Percentiles rank a stretch among this genome's conserved stretches.
Evolutionary conservation across 257 asterid genomes (phyloP).

Genomic region (Capsicum baccatum): DNA sequence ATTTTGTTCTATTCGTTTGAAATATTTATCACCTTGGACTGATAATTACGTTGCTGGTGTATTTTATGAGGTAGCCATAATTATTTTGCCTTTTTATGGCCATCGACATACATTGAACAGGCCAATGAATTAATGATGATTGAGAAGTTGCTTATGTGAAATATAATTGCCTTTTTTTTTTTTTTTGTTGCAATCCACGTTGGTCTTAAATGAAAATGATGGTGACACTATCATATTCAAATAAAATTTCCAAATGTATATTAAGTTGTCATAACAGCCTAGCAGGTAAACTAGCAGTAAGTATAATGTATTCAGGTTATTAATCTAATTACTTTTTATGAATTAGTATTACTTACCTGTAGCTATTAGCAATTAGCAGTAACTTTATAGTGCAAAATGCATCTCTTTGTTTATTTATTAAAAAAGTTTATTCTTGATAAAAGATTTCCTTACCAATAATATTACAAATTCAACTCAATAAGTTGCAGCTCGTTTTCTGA

Average conservation of each 20-base stretch:
- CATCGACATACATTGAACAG: neutral
- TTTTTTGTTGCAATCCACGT: neutral
- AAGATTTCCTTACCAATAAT: too few species aligned
- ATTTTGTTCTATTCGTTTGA: neutral
- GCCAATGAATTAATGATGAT: slow-evolving; percentile 9
- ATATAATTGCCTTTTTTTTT: neutral
- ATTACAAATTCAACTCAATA: neutral
- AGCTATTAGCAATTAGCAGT: too few species aligned
- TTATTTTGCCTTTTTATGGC: neutral
- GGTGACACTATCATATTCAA: neutral
- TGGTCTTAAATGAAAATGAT: neutral
- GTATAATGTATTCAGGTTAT: too few species aligned
- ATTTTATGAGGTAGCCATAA: neutral
- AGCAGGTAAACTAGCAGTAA: too few species aligned
- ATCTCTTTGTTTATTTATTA: too few species aligned
- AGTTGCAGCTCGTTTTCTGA: neutral
- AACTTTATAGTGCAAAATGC: too few species aligned
- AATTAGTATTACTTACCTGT: too few species aligned
- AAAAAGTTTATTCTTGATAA: too few species aligned
- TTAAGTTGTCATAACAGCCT: too few species aligned
- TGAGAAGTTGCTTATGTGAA: neutral
- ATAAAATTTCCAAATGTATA: neutral
- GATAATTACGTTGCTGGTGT: neutral
- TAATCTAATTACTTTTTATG: too few species aligned
- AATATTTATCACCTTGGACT: neutral